Base-by-base conservation (phyloP, 768 basidiomycete species). In the Mycena sanguinolenta region DNA sequence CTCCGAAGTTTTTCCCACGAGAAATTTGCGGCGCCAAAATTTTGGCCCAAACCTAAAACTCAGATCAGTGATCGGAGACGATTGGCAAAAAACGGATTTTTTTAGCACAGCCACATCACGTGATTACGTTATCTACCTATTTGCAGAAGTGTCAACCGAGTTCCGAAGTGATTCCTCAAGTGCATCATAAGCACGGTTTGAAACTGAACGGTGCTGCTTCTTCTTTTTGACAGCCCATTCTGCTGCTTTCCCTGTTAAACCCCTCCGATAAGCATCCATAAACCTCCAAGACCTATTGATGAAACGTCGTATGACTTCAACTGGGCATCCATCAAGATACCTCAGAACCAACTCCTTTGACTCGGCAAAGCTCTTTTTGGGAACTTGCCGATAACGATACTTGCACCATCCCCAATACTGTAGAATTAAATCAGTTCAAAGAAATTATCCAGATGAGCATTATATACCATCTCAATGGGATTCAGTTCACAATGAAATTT, bases 11-110 rank as follows among this genome's bases (percentile, higher is more conserved):
- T 63, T 63, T 63, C 62, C 62, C 19, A 28, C 30, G 38, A 63
- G 17, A 63, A 54, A 63, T 63, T 27, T 42, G 23, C 50, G 27
- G 42, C 59, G 42, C 59, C 44, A 60, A 60, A 30, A 46, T 60
- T 60, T 60, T 21, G 44, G 44, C 21, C 44, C 4, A 2, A n/a
- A 46, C 3, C 30, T 7, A 19, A 30, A 46, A n/a, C 21, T n/a
- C 21, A 46, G 44, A 46, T 21, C n/a, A 5, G 16, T 46, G 19
- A 46, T 46, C 44, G 4, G 21, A 32, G 32, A 6, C 19, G 23
- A 39, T 58, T 38, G 21, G 16, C 17, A 21, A 58, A 58, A 58
- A 58, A 10, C 34, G 13, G 1, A 42, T 77, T 23, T 77, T 76
- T 63, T 17, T 53, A 65, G n/a, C 60, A 62, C 60, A 62, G 60